Base-by-base conservation (phyloP, 352 stramenopile genomes). In the Pythium myriotylum region DNA sequence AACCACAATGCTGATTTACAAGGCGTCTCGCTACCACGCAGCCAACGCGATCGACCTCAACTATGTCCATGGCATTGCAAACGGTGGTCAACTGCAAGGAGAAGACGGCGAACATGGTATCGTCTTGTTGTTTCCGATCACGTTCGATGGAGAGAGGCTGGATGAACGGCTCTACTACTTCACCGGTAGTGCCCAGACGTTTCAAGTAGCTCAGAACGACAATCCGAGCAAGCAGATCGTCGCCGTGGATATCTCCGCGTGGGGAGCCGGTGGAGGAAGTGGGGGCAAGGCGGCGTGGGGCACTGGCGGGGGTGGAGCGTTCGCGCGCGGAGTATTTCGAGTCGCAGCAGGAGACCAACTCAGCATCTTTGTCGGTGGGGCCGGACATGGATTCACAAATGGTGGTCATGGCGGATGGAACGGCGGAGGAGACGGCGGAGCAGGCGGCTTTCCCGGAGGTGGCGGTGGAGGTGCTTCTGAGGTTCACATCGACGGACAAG, bases 251-350 rank as follows among this genome's bases (percentile, higher is more conserved):
- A 61, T 86, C n/a, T 91, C 90, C 33, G 72, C 79, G 12, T 95
- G 87, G 85, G 86, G 86, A 0, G 86, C 61, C n/a, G 86, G 86
- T 10, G 85, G 86, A 8, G 86, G 83, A 29, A 81, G 81, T 20
- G 78, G 77, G 17, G 66, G 49, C 13, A 79, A 78, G 43, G 16
- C 49, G 33, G 54, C 42, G 23, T 72, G 77, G 5, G 80, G 67
- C 5, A 79, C 73, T 14, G 86, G 84, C n/a, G 85, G 86, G 2
- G 86, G 85, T 0, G 86, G 86, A 7, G 84, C 84, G 14, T 95
- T 93, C 63, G 68, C 71, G 0, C 79, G 85, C n/a, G 81, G 62
- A 8, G 37, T 86, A 16, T 66, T 94, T 29, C 65, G 41, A 14
- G 78, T 89, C 9, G 62, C 33, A 4, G 49, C 71, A 6, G 75